Percentiles rank a stretch among this genome's conserved stretches.
Conservation (phyloP, 2,329 filamentous ascomycete genomes). For the Talaromyces pinophilus region DNA sequence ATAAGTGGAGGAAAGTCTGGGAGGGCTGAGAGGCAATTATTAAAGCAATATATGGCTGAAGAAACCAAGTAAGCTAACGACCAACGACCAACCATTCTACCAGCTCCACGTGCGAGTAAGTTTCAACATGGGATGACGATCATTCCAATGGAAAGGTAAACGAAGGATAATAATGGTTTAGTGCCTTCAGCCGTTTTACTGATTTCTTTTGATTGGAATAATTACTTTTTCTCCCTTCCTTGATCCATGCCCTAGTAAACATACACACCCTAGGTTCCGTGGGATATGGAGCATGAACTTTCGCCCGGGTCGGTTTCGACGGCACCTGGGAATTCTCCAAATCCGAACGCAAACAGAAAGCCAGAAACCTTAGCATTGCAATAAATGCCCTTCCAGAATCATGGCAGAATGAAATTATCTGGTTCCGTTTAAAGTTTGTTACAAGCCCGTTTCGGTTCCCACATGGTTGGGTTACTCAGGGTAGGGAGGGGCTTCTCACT, state of each 20-base stretch:
- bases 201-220: conserved; percentile 6
- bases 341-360: neutral
- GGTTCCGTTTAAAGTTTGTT: conserved; percentile 3
- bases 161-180: neutral
- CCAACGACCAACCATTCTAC: neutral
- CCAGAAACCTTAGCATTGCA: neutral
- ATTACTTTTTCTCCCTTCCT: conserved; percentile 6
- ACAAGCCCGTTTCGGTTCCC: neutral
- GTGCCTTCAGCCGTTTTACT: neutral
- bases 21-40: conserved; percentile 2
- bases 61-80: conserved; percentile 10
- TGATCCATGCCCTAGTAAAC: neutral
- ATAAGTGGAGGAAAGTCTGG: neutral
- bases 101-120: conserved; percentile 13
- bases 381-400: neutral
- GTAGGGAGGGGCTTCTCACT: neutral
- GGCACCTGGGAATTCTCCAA: neutral
- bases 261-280: neutral
- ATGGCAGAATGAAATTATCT: neutral
- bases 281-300: conserved; percentile 5
- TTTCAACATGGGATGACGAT: conserved; percentile 6
- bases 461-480: conserved; percentile 1
- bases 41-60: conserved; percentile 14
- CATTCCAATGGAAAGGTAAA: conserved; percentile 10
- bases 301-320: neutral